Evolutionary conservation across 768 basidiomycete genomes (phyloP).

Genomic region (Rubroboletus satanas): DNA sequence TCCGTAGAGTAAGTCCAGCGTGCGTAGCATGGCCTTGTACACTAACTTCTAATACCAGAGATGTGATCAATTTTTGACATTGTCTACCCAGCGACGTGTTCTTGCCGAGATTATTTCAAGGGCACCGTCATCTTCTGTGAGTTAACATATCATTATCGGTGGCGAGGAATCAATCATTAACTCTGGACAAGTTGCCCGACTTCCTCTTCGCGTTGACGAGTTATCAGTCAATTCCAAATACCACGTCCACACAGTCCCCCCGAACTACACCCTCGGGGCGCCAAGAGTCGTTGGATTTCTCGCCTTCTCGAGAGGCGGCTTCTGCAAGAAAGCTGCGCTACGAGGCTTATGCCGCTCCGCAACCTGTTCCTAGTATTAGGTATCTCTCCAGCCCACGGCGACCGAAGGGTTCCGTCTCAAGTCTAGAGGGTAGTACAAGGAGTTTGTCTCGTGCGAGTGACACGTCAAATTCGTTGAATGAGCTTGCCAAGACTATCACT

Average conservation of each 20-base stretch:
- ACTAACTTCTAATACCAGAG: conserved; percentile 42
- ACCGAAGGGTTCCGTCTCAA: conserved; percentile 36
- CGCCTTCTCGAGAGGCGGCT: conserved; percentile 26
- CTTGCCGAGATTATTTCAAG: conserved; percentile 46
- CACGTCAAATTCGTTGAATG: conserved; percentile 21
- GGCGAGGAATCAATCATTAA: conserved; percentile 5
- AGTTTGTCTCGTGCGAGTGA: conserved; percentile 30
- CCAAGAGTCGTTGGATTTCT: conserved; percentile 14
- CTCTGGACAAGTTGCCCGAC: conserved; percentile 58
- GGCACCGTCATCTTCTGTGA: conserved; percentile 56
- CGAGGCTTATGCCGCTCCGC: conserved; percentile 64
- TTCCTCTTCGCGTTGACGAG: conserved; percentile 52
- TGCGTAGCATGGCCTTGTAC: not conserved
- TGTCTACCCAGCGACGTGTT: conserved; percentile 42
- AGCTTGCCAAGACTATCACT: conserved; percentile 27
- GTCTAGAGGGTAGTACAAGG: conserved; percentile 31
- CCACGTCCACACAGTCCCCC: conserved; percentile 7
- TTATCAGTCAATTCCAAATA: conserved; percentile 19
- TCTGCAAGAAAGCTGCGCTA: conserved; percentile 59
- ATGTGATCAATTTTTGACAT: conserved; percentile 61
- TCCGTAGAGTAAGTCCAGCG: conserved; percentile 49
- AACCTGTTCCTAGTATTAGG: conserved; percentile 44
- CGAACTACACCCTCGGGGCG: conserved; percentile 9
- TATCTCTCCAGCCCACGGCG: conserved; percentile 29
- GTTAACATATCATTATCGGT: conserved; percentile 17